Evolutionary conservation across 2,329 filamentous ascomycete genomes (phyloP), one percentile per base, ranked within the genome.

Genomic region (Aspergillus oerlinghausenensis): DNA sequence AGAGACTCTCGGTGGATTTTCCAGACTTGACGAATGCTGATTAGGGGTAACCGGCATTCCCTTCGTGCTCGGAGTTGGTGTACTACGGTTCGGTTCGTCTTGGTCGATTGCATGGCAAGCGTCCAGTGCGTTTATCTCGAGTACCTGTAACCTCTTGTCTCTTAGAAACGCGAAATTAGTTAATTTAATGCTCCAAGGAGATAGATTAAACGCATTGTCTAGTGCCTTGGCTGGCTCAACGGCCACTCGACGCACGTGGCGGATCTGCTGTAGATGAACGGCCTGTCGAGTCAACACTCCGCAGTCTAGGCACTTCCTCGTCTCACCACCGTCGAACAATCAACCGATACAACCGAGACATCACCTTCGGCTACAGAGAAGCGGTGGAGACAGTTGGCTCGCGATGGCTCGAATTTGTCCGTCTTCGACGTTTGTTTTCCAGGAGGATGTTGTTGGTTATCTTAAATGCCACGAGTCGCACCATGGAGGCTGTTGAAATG

Each of bases 1-100:
- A 78, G 79, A 5, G 86, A 89, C 69, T 76, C 81, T 0, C 77
- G 85, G 59, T 89, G 86, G 84, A 75, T 86, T n/a, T 89, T 87
- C 56, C 80, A 85, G 70, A 83, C 79, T 61, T 85, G 55, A 70
- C 2, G 3, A 19, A 23, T 45, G 42, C 42, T 17, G 2, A 45
- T 11, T 9, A 43, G 21, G 23, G 10, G 8, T 11, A 23, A 38
- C 32, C n/a, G 32, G 32, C 32, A 7, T 38, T n/a, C 32, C 7
- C 32, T 17, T 38, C 32, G 14, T 38, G 32, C 14, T 43, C 11
- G 40, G 40, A 10, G 10, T 43, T 11, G n/a, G 19, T 43, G 40
- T 21, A 43, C 19, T 21, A 43, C 19, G 9, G 14, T 38, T 17
- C 40, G 3, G 32, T 17, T 17, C 14, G 3, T 17, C 32, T 17